A percentile compares a stretch with the other conserved stretches of the same genome.
Conservation (phyloP, 2,329 filamentous ascomycete species). For the Aspergillus jensenii region DNA sequence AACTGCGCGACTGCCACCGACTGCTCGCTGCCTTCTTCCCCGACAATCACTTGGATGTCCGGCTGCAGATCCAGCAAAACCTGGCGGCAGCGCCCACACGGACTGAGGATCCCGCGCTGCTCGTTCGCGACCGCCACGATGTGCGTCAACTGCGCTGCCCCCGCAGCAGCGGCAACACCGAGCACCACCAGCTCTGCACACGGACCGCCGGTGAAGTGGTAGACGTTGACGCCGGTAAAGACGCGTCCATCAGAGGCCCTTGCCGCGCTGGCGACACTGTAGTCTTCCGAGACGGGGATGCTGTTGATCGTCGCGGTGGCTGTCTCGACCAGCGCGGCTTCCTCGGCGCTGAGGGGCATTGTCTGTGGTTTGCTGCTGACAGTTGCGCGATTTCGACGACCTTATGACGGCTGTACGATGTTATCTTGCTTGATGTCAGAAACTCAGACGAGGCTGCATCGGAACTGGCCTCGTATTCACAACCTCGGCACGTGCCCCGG, state of each 20-base stretch:
- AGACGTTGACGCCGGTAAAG: conserved; percentile 28
- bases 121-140: conserved; percentile 27
- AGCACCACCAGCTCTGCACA: conserved; percentile 31
- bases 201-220: conserved; percentile 29
- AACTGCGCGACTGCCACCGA: conserved; percentile 2
- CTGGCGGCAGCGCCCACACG: conserved; percentile 30
- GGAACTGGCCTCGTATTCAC: no score
- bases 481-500: no score
- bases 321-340: conserved; percentile 18
- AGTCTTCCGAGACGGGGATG: conserved; percentile 22
- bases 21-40: not conserved
- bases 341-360: conserved; percentile 24
- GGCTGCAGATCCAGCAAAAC: conserved; percentile 28
- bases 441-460: no score
- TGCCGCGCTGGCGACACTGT: conserved; percentile 24
- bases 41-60: conserved; percentile 23
- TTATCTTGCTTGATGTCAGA: no score
- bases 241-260: conserved; percentile 19
- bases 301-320: conserved; percentile 21
- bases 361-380: not conserved
- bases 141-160: conserved; percentile 19
- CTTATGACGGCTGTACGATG: no score
- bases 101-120: conserved; percentile 22
- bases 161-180: conserved; percentile 25
- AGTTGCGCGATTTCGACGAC: no score